Percentiles rank a stretch among this genome's conserved stretches.
These are phyloP conservation scores for Microdochium paspali DNA, from an alignment of 2,329 filamentous ascomycete species.

Conservation along the genomic window DNA sequence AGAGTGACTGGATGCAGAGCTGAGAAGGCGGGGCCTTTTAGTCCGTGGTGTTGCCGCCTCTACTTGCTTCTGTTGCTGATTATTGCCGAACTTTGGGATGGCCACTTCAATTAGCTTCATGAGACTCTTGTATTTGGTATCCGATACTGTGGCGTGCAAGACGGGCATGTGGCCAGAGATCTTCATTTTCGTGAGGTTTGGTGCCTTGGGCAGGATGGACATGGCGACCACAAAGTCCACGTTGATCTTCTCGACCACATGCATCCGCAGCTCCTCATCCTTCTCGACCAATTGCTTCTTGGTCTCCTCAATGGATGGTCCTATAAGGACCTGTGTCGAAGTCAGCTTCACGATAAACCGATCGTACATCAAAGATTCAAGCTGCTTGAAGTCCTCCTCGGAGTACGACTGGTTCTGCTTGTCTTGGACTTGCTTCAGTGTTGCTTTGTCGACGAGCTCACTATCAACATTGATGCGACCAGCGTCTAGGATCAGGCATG, in stretches of 20 bases:
- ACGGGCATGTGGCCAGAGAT: conserved; percentile 88
- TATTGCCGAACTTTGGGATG: conserved; percentile 67
- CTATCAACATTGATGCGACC: conserved; percentile 93
- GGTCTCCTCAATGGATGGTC: conserved; percentile 83
- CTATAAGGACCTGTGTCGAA: conserved; percentile 91
- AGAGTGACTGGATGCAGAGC: conserved; percentile 34
- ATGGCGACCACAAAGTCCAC: conserved; percentile 94
- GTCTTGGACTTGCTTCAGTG: conserved; percentile 77
- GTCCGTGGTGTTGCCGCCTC: conserved; percentile 10
- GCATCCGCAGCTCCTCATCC: conserved; percentile 61
- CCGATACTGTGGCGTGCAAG: conserved; percentile 83
- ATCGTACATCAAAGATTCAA: conserved; percentile 96
- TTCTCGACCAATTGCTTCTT: conserved; percentile 68
- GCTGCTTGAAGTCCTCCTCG: conserved; percentile 76
- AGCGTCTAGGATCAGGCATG: conserved; percentile 89
- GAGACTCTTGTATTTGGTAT: conserved; percentile 91
- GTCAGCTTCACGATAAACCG: conserved; percentile 89
- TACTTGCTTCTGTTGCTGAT: conserved; percentile 20
- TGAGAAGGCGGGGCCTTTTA: conserved; percentile 35
- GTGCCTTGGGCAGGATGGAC: conserved; percentile 92
- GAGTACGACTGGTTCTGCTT: conserved; percentile 85
- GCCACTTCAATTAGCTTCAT: conserved; percentile 96
- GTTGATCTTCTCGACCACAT: conserved; percentile 94
- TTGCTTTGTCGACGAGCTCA: conserved; percentile 86
- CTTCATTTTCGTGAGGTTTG: conserved; percentile 84